Percentiles rank a stretch among this genome's conserved stretches.
Evolutionary conservation across 2,329 filamentous ascomycete genomes (phyloP).

Genomic region (Ceratocystis alfenasii): DNA sequence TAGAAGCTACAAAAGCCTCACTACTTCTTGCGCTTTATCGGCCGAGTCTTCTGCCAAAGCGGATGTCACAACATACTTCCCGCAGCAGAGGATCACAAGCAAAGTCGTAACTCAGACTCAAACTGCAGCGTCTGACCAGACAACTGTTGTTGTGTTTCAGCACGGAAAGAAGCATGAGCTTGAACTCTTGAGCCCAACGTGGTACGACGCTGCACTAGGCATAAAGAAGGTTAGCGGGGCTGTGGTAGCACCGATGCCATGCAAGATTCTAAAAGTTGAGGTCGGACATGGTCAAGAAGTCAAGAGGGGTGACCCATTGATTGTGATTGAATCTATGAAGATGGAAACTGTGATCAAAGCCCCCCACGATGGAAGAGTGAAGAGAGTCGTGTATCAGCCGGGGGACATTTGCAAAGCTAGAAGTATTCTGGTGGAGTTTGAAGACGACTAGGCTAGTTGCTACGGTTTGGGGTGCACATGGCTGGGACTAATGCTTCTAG

Average conservation of each 20-base stretch:
- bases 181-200: slow-evolving; percentile 50
- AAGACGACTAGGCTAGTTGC: slow-evolving; percentile 33
- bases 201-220: slow-evolving; percentile 80
- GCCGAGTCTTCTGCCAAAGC: slow-evolving; percentile 24
- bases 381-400: slow-evolving; percentile 60
- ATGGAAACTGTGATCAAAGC: slow-evolving; percentile 78
- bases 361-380: slow-evolving; percentile 58
- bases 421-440: slow-evolving; percentile 61
- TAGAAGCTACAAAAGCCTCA: neutral
- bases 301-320: slow-evolving; percentile 71
- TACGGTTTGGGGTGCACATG: too few relatives aligned
- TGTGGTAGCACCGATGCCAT: slow-evolving; percentile 90
- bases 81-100: slow-evolving; percentile 64
- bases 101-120: slow-evolving; percentile 51
- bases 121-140: slow-evolving; percentile 24
- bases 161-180: slow-evolving; percentile 49
- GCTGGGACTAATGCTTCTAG: too few relatives aligned
- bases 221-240: slow-evolving; percentile 69
- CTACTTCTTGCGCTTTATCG: neutral
- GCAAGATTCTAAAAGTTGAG: slow-evolving; percentile 85
- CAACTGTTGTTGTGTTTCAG: slow-evolving; percentile 61
- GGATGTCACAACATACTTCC: slow-evolving; percentile 61
- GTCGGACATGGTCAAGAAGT: slow-evolving; percentile 72
- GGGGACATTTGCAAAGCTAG: slow-evolving; percentile 71
- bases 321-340: slow-evolving; percentile 87